Percentiles rank a stretch among this genome's conserved stretches.
These are phyloP conservation scores for Prunus mume DNA, from an alignment of 306 rosid genomes.

Conservation along the genomic window DNA sequence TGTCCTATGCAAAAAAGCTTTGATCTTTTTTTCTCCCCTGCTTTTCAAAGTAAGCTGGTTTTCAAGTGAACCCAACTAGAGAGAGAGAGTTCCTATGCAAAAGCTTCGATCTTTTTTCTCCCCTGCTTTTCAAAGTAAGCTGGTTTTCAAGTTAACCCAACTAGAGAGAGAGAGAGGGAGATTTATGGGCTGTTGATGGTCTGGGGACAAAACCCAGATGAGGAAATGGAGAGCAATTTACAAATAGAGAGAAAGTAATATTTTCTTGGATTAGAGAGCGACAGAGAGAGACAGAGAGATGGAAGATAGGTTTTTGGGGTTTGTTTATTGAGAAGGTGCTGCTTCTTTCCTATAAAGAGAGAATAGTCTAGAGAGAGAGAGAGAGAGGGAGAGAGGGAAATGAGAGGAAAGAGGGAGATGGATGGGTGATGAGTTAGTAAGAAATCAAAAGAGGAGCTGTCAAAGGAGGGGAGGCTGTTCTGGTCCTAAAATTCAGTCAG, in stretches of 20 bases:
- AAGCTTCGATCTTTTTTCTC: neutral
- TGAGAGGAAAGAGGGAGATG: neutral
- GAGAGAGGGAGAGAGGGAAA: neutral
- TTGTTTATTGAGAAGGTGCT: neutral
- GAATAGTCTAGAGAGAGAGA: neutral
- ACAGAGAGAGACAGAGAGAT: neutral
- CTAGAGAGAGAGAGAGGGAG: neutral
- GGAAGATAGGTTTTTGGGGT: neutral
- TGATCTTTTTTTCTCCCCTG: neutral
- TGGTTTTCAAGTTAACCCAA: neutral
- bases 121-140: neutral
- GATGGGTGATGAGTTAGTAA: neutral
- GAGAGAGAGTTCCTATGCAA: neutral
- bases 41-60: neutral
- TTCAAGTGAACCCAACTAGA: neutral
- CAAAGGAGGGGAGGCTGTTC: neutral
- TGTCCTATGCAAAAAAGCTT: neutral
- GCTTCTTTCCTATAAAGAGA: neutral
- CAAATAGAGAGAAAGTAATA: neutral
- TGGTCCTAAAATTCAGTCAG: neutral
- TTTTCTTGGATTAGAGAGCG: conserved; percentile 8
- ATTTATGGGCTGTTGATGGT: neutral
- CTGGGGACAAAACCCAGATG: neutral
- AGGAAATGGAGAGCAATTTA: neutral
- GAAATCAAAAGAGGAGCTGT: neutral